A percentile compares a stretch with the other conserved stretches of the same genome.
phyloP scores from a whole-genome alignment of 805 yeast species.

The Saccharomycopsis malanga region DNA sequence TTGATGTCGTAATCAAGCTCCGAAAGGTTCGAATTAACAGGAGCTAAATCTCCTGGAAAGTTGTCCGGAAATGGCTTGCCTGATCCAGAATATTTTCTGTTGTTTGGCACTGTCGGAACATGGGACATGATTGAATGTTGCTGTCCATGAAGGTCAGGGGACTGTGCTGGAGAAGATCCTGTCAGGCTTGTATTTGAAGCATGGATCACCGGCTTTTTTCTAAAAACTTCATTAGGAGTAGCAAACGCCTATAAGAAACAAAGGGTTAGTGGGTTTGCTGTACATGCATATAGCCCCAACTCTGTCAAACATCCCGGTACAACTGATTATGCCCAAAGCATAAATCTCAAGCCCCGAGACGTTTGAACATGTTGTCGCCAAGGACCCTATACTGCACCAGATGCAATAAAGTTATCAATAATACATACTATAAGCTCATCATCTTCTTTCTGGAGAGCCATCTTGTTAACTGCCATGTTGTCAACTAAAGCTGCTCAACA shows the following conservation, averaged over 20 bases:
- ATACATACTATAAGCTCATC: slow-evolving; percentile 16
- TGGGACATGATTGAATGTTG: not conserved
- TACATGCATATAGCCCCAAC: no score
- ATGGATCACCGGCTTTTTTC: not conserved
- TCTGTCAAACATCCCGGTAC: no score
- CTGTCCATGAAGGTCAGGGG: not conserved
- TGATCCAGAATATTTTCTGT: not conserved
- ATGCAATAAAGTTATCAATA: no score
- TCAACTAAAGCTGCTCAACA: no score
- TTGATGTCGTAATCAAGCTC: slow-evolving; percentile 14
- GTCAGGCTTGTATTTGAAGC: not conserved
- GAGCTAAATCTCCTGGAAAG: slow-evolving; percentile 16
- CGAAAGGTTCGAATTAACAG: slow-evolving; percentile 9
- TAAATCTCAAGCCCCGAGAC: no score
- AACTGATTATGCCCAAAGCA: no score
- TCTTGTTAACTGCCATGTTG: no score
- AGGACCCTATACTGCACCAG: no score
- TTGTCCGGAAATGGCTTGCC: slow-evolving; percentile 17
- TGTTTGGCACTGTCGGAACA: not conserved
- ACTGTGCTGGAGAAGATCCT: not conserved
- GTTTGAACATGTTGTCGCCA: no score
- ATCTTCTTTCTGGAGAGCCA: not conserved
- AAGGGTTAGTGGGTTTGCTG: not conserved
- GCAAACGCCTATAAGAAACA: slow-evolving; percentile 9
- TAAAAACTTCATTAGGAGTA: slow-evolving; percentile 14